These are phyloP conservation scores for Auriscalpium vulgare DNA, from an alignment of 768 basidiomycete genomes.

Conservation along the genomic window DNA sequence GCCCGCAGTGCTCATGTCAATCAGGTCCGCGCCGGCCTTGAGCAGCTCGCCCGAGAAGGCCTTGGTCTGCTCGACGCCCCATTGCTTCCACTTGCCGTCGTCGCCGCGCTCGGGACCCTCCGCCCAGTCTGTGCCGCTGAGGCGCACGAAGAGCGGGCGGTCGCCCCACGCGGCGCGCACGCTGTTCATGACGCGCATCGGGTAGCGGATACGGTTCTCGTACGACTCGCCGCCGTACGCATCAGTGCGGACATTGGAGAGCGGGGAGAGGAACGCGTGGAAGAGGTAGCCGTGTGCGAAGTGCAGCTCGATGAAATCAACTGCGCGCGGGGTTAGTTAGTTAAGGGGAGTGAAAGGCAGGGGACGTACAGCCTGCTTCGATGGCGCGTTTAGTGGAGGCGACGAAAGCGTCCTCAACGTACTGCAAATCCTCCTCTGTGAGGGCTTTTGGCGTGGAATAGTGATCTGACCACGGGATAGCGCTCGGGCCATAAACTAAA, in stretches of 20 bases:
- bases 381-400: constrained; percentile 47
- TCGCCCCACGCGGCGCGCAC: constrained; percentile 50
- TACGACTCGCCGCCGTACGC: constrained; percentile 59
- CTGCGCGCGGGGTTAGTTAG: constrained; percentile 22
- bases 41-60: constrained; percentile 47
- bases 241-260: constrained; percentile 68
- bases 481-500: constrained; percentile 56
- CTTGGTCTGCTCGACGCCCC: constrained; percentile 75
- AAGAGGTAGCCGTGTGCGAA: constrained; percentile 67
- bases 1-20: constrained; percentile 51
- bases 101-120: constrained; percentile 44
- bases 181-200: constrained; percentile 46
- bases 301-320: constrained; percentile 69
- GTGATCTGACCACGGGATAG: constrained; percentile 42
- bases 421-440: constrained; percentile 43
- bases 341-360: constrained; percentile 7
- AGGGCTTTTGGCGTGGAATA: constrained; percentile 55
- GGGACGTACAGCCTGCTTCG: constrained; percentile 48
- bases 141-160: constrained; percentile 63
- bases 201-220: constrained; percentile 64
- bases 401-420: constrained; percentile 53
- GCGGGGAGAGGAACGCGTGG: constrained; percentile 61
- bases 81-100: constrained; percentile 51
- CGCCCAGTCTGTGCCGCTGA: constrained; percentile 49
- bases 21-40: constrained; percentile 62